Base-by-base conservation (phyloP, 176 grass and related monocot species). In the Raddia distichophylla region DNA sequence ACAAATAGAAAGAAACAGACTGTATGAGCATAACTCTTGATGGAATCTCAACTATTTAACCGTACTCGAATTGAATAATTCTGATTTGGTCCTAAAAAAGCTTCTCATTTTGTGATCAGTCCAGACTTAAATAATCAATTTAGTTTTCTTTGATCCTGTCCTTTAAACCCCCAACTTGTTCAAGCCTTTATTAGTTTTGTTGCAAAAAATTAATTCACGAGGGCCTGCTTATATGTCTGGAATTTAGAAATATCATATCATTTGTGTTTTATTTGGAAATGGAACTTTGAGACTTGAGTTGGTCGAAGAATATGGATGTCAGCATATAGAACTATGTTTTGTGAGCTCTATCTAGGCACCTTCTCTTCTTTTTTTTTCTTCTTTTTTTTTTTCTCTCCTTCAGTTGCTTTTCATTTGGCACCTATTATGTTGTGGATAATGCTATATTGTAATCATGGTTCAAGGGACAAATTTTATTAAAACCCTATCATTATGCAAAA, bases 71-170 rank as follows among this genome's bases (percentile, higher is more conserved):
- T 19, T 7, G 8, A 8, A 51, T 6, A 18, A 17, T 71, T 70
- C 6, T 18, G 2, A 12, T 11, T 46, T 22, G 45, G 62, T 63
- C 5, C 4, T 40, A 2, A 6, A 69, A 50, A 50, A 60, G 48
- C 69, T 67, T 8, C 16, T 57, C 56, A 8, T 50, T 56, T 49
- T 74, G 16, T 73, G 3, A 11, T 22, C 18, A 86, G 27, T 58
- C 2, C 17, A 10, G 13, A 5, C 34, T 84, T 42, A 15, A 55
- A 62, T 80, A 53, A 37, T 67, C 3, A 13, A 18, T 67, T 54
- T 85, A 79, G 48, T 22, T 71, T 63, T 45, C n/a, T 1, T 69
- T 78, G 47, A 64, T 47, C n/a, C 10, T 54, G 14, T 72, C 56
- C 46, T 53, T 34, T 64, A 43, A 53, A n/a, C 18, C 10, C 47